Base-by-base conservation (phyloP, 2,329 filamentous ascomycete species). In the Penicillium verrucosum region DNA sequence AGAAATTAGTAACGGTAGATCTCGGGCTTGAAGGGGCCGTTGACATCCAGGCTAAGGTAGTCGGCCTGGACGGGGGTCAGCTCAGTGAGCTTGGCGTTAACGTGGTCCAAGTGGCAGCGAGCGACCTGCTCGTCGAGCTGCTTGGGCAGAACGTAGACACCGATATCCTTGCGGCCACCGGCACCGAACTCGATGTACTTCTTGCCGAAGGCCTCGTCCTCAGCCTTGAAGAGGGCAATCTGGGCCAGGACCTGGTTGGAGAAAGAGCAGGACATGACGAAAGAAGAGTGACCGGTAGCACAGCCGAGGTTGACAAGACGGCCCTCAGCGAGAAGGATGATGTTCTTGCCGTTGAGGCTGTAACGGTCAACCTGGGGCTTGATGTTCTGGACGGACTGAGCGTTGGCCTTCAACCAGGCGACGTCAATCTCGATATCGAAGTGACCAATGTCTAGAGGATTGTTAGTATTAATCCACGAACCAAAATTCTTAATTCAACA, bases 191-290 rank as follows among this genome's bases (percentile, higher is more conserved):
- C 94, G 71, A 92, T 81, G 82, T 97, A 96, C 86, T 97, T 97
- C 81, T 90, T 82, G 80, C 88, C 86, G 78, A 96, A 99, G 57
- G 82, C 88, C 75, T 85, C 85, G 76, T 97, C 92, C 71, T 88
- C 84, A 72, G 87, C 88, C 89, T 97, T 97, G 89, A 81, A 99
- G 73, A 99, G 83, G 83, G 96, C 89, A 82, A 99, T 97, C 85
- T 99, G 94, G 68, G 94, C 94, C 77, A 99, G 90, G 72, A 97
- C 94, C 86, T 99, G 94, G 89, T 99, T 99, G 86, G 92, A 96
- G 89, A 99, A 99, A 65, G 93, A 97, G 89, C 94, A 99, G 71
- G 92, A 97, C 94, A 99, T 97, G 84, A 99, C 94, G 80, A 99
- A 99, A 51, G 93, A 97, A 68, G 92, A 96, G 89, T 99, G 94